These are phyloP conservation scores for Microglena sp. DNA, from an alignment of 139 green algal genomes.

Conservation along the genomic window DNA sequence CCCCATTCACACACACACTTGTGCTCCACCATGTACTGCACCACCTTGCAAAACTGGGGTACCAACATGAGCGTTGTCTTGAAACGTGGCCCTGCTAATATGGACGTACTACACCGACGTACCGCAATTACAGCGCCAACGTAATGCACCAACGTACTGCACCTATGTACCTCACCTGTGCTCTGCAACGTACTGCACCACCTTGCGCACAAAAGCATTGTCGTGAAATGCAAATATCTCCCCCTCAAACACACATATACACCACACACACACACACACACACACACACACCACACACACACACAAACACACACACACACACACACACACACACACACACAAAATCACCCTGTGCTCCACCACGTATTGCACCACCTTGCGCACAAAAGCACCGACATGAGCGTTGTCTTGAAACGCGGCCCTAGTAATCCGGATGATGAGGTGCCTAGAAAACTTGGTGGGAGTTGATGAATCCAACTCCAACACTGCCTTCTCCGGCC, in stretches of 20 bases:
- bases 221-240: not conserved
- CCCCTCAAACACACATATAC: not conserved
- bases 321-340: no score
- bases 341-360: not conserved
- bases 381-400: constrained; percentile 12
- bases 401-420: constrained; percentile 7
- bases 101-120: no score
- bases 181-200: not conserved
- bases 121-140: no score
- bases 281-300: not conserved
- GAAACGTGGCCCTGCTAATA: constrained; percentile 11
- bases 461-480: constrained; percentile 63
- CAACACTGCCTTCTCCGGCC: constrained; percentile 31
- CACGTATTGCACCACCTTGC: not conserved
- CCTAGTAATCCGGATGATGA: constrained; percentile 38
- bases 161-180: constrained; percentile 3
- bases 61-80: constrained; percentile 10
- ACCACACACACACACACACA: not conserved
- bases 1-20: not conserved
- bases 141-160: no score
- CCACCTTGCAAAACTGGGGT: not conserved
- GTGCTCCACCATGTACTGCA: not conserved
- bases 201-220: not conserved
- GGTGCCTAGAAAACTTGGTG: constrained; percentile 67
- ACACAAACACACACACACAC: no score